phyloP scores from a whole-genome alignment of 768 basidiomycete species.

The Leucosporidium scottii region DNA sequence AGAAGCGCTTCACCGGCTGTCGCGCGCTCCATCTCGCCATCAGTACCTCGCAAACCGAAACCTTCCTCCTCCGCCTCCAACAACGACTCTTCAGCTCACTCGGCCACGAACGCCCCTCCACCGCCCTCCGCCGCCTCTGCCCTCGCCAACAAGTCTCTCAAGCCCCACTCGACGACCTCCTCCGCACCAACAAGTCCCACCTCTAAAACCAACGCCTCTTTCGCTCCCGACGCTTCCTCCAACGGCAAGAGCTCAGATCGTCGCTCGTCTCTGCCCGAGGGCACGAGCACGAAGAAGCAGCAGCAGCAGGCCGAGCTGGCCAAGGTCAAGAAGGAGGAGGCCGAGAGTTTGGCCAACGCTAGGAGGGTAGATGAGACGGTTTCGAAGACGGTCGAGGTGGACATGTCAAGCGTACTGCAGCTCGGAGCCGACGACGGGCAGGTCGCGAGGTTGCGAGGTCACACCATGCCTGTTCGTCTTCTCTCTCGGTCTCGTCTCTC shows the following conservation, averaged over 20 bases:
- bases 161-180: background rate
- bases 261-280: slow-evolving; percentile 1
- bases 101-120: no score
- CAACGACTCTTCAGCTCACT: no score
- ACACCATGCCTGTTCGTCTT: slow-evolving; percentile 21
- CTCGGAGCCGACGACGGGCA: background rate
- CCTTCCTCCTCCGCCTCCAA: no score
- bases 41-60: background rate
- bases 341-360: slow-evolving; percentile 2
- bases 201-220: background rate
- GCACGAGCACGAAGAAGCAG: background rate
- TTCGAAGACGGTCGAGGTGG: background rate
- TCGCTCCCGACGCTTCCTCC: background rate
- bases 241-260: background rate
- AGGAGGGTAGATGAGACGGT: background rate
- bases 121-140: no score
- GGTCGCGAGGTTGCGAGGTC: slow-evolving; percentile 32
- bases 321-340: slow-evolving; percentile 5
- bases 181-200: background rate
- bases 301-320: background rate
- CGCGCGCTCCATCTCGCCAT: slow-evolving; percentile 13
- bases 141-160: background rate
- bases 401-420: background rate
- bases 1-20: background rate
- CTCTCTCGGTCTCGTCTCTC: background rate